phyloP scores from a whole-genome alignment of 2,329 filamentous ascomycete genomes.

The Claviceps citrina region DNA sequence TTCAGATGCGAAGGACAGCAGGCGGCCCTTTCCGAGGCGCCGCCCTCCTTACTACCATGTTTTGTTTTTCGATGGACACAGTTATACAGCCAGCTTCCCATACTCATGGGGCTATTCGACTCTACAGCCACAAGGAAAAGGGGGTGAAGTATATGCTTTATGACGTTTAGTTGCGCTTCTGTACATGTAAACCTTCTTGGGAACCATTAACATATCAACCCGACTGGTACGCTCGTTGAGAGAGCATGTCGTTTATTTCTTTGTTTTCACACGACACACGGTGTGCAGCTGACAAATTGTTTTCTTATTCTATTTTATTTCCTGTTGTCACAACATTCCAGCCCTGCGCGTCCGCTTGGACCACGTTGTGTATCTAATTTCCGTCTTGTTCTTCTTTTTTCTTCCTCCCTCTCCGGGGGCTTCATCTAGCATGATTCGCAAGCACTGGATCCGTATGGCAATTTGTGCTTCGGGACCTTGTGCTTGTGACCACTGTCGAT shows the following conservation, averaged over 20 bases:
- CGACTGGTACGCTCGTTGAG: constrained; percentile 5
- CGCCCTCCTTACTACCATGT: neutral
- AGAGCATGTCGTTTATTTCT: neutral
- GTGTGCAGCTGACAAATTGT: neutral
- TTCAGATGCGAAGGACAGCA: neutral
- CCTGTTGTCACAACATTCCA: neutral
- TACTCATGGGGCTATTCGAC: neutral
- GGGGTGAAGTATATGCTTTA: constrained; percentile 3
- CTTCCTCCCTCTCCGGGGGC: neutral
- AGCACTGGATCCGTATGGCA: neutral
- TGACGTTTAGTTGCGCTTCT: constrained; percentile 3
- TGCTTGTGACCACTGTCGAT: neutral
- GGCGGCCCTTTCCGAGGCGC: neutral
- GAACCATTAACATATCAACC: neutral
- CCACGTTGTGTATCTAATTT: neutral
- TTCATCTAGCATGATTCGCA: neutral
- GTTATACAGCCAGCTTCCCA: neutral
- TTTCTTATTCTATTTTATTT: neutral
- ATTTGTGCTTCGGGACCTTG: neutral
- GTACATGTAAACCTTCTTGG: neutral
- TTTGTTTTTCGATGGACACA: neutral
- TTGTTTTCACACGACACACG: neutral
- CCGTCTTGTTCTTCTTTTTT: neutral
- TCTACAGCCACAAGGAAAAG: neutral
- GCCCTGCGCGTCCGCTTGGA: neutral